A percentile compares a stretch with the other conserved stretches of the same genome.
phyloP scores from a whole-genome alignment of 176 grass and related monocot species.

The Thalia dealbata region DNA sequence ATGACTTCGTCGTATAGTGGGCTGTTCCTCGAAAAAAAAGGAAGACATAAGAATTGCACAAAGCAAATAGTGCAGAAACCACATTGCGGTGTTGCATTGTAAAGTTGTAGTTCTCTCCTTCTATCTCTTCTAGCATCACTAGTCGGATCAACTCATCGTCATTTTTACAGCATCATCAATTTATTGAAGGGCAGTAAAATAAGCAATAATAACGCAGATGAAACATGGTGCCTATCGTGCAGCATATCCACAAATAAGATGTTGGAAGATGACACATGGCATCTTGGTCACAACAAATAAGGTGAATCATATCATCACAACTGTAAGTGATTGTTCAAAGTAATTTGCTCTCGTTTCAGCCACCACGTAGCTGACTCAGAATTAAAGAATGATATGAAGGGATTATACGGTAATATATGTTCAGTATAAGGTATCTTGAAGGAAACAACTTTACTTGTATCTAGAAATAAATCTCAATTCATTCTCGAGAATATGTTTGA shows the following conservation, averaged over 20 bases:
- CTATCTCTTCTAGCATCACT: too few relatives aligned
- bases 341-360: background rate
- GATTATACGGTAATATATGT: too few relatives aligned
- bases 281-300: background rate
- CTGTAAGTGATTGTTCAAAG: background rate
- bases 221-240: too few relatives aligned
- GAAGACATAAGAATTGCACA: slow-evolving; percentile 13
- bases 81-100: background rate
- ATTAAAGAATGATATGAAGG: background rate
- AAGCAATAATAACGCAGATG: too few relatives aligned
- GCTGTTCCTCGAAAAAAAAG: slow-evolving; percentile 32
- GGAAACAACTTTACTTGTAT: too few relatives aligned
- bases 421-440: too few relatives aligned
- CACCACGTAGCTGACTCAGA: background rate
- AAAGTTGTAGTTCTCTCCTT: too few relatives aligned
- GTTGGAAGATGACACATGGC: background rate
- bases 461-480: too few relatives aligned
- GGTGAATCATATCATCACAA: background rate
- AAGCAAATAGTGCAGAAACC: background rate
- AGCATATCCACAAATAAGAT: background rate
- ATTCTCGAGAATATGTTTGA: too few relatives aligned
- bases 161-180: too few relatives aligned
- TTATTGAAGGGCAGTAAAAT: too few relatives aligned
- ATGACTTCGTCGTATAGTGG: slow-evolving; percentile 80
- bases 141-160: too few relatives aligned